phyloP scores from a whole-genome alignment of 148 eudicot species.

The Euryodendron excelsum region DNA sequence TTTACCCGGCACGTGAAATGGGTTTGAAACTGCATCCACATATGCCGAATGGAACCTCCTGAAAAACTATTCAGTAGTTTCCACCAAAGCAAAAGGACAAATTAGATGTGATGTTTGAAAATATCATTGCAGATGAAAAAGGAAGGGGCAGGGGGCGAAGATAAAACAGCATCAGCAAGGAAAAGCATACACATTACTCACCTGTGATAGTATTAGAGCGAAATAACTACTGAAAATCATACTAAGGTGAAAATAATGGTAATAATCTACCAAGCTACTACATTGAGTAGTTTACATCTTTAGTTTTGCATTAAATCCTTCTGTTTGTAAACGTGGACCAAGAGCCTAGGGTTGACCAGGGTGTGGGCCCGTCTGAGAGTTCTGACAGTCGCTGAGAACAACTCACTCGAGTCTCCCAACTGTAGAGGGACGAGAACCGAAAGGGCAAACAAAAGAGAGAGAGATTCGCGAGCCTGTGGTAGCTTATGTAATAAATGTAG shows the following conservation, averaged over 20 bases:
- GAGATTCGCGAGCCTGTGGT: no score
- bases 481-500: no score
- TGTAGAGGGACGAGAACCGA: no score
- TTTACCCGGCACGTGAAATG: slow-evolving; percentile 96
- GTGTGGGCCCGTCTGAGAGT: no score
- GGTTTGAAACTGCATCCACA: slow-evolving; percentile 97
- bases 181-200: not conserved
- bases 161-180: not conserved
- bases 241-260: not conserved
- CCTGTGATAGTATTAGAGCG: not conserved
- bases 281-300: not conserved
- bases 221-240: not conserved
- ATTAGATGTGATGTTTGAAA: slow-evolving; percentile 8
- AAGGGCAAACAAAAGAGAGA: no score
- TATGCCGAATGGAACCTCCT: slow-evolving; percentile 91
- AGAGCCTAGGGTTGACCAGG: no score
- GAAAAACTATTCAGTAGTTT: slow-evolving; percentile 55
- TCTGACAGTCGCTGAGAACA: no score
- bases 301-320: no score
- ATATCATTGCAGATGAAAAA: not conserved
- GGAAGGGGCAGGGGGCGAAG: not conserved
- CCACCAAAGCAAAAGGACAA: not conserved
- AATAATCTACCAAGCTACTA: not conserved
- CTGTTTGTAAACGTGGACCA: no score
- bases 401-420: no score